A percentile compares a stretch with the other conserved stretches of the same genome.
phyloP scores from a whole-genome alignment of 306 rosid species.

The Cotoneaster glaucophyllus region DNA sequence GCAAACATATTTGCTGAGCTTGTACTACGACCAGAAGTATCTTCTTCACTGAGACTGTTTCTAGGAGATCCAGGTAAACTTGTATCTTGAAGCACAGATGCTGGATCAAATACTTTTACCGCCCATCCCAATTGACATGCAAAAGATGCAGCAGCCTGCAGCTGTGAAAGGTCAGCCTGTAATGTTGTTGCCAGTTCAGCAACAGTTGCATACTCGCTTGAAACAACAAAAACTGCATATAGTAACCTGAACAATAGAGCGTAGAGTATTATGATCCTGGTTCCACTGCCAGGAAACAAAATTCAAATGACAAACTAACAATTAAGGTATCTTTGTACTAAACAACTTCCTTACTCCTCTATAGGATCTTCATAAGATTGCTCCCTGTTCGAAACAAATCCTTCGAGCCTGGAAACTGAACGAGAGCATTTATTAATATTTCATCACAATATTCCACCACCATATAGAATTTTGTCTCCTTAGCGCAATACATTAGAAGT shows the following conservation, averaged over 20 bases:
- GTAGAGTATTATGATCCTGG: conserved; percentile 20
- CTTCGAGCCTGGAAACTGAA: conserved; percentile 97
- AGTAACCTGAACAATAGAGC: conserved; percentile 50
- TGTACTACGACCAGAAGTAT: conserved; percentile 39
- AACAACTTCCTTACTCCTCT: conserved; percentile 78
- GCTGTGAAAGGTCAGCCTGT: conserved; percentile 73
- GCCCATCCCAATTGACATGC: conserved; percentile 93
- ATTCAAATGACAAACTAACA: conserved; percentile 8
- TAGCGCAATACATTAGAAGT: neutral
- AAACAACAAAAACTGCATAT: conserved; percentile 96
- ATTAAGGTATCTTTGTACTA: conserved; percentile 4
- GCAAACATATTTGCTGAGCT: conserved; percentile 41
- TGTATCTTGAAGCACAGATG: conserved; percentile 56
- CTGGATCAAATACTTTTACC: conserved; percentile 75
- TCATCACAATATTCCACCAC: neutral
- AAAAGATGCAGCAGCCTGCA: conserved; percentile 93
- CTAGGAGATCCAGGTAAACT: conserved; percentile 51
- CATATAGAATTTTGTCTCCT: neutral
- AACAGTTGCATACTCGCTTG: conserved; percentile 88
- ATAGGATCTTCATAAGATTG: conserved; percentile 97
- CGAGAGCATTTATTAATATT: conserved; percentile 24
- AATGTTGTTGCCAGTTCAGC: conserved; percentile 84
- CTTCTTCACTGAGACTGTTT: conserved; percentile 49
- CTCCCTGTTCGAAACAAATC: conserved; percentile 98
- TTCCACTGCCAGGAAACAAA: conserved; percentile 3